These are phyloP conservation scores for Triglochin maritima DNA, from an alignment of 106 monocot genomes.

Conservation along the genomic window DNA sequence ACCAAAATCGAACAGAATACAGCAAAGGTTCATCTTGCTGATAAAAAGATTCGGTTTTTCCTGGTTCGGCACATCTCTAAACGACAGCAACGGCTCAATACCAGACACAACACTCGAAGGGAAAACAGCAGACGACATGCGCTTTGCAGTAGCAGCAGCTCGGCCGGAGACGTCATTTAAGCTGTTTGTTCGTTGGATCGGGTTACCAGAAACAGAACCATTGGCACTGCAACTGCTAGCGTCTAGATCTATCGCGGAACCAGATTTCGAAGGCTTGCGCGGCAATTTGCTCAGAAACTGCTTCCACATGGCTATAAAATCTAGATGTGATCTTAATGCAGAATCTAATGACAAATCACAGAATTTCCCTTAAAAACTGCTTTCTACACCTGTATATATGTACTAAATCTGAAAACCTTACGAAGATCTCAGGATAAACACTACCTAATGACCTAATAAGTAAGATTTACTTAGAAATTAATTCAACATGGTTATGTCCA, in stretches of 20 bases:
- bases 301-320: slow-evolving; percentile 51
- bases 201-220: slow-evolving; percentile 8
- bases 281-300: slow-evolving; percentile 61
- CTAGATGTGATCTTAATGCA: no score
- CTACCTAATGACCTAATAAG: no score
- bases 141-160: not conserved
- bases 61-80: slow-evolving; percentile 2
- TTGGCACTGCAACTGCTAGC: not conserved
- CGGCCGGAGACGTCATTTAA: not conserved
- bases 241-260: not conserved
- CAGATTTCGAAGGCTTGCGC: slow-evolving; percentile 38
- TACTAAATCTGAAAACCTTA: no score
- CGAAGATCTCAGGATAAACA: no score
- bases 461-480: no score
- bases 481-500: no score
- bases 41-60: slow-evolving; percentile 9
- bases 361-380: not conserved
- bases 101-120: slow-evolving; percentile 7
- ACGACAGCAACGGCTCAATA: slow-evolving; percentile 11
- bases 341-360: no score
- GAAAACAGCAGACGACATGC: slow-evolving; percentile 6
- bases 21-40: slow-evolving; percentile 13
- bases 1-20: slow-evolving; percentile 13
- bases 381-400: no score
- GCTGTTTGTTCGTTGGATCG: slow-evolving; percentile 13